phyloP scores from a whole-genome alignment of 176 grass and related monocot genomes.

The Triticum urartu region DNA sequence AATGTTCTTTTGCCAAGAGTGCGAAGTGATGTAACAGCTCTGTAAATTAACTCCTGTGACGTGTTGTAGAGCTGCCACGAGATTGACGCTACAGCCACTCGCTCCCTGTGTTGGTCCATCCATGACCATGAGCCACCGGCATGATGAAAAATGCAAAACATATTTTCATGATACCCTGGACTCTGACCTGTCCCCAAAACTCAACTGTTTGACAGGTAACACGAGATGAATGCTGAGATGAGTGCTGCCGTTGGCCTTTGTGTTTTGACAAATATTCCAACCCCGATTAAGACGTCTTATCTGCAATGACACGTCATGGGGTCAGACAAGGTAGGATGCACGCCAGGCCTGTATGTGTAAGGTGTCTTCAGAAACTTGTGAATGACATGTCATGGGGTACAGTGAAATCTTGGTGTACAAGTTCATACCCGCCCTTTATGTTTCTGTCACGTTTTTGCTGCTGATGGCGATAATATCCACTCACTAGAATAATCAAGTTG shows the following conservation, averaged over 20 bases:
- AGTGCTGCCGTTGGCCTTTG: neutral
- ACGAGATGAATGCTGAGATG: neutral
- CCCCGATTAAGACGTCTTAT: constrained; percentile 11
- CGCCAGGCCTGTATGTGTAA: constrained; percentile 20
- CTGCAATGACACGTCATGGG: constrained; percentile 4
- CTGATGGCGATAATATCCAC: constrained; percentile 10
- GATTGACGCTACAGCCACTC: constrained; percentile 3
- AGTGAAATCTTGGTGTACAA: constrained; percentile 19
- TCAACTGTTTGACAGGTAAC: constrained; percentile 20
- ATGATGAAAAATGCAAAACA: constrained; percentile 7
- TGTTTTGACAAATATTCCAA: constrained; percentile 38
- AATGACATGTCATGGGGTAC: neutral
- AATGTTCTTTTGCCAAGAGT: constrained; percentile 17
- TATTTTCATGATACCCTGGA: neutral
- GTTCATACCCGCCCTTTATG: neutral
- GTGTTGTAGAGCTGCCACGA: constrained; percentile 9
- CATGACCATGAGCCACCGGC: neutral
- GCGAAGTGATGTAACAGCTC: constrained; percentile 29
- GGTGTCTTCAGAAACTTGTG: neutral
- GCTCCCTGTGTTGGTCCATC: neutral
- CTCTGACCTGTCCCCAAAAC: constrained; percentile 4
- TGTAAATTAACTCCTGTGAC: constrained; percentile 29
- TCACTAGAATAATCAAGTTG: constrained; percentile 1
- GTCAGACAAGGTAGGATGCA: constrained; percentile 25
- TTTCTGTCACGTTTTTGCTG: neutral